Evolutionary conservation across 75 land plant genomes (phyloP).

Genomic region (Ceratopteris richardii): DNA sequence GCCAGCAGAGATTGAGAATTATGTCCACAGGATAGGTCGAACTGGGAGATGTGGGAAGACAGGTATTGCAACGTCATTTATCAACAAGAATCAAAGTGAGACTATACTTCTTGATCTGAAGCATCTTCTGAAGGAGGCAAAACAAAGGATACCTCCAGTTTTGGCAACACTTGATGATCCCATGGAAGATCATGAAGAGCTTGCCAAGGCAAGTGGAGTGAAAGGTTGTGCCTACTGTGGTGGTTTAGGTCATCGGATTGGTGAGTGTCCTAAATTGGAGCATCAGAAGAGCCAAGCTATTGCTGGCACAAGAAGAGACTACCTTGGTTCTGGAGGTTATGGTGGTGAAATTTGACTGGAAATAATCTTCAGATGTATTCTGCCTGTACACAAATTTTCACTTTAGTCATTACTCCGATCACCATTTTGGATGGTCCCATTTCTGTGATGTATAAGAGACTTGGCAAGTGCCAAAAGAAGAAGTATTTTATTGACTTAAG

Average conservation of each 20-base stretch:
- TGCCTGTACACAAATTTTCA: too few species aligned
- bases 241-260: slow-evolving; percentile 82
- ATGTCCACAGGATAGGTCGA: slow-evolving; percentile 84
- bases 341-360: slow-evolving; percentile 77
- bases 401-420: too few species aligned
- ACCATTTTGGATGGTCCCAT: too few species aligned
- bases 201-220: slow-evolving; percentile 71
- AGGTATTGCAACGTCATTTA: slow-evolving; percentile 88
- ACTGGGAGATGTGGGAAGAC: slow-evolving; percentile 94
- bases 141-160: slow-evolving; percentile 85
- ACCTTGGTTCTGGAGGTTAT: slow-evolving; percentile 85
- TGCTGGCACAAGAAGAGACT: slow-evolving; percentile 80
- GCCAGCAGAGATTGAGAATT: slow-evolving; percentile 95
- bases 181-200: slow-evolving; percentile 74
- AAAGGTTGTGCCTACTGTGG: slow-evolving; percentile 94
- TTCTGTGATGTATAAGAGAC: too few species aligned
- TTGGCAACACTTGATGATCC: slow-evolving; percentile 81
- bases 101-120: slow-evolving; percentile 84
- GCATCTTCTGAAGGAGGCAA: slow-evolving; percentile 86
- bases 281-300: slow-evolving; percentile 81
- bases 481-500: too few species aligned
- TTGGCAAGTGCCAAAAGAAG: too few species aligned
- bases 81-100: slow-evolving; percentile 90
- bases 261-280: slow-evolving; percentile 81
- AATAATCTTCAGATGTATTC: too few species aligned